These are phyloP conservation scores for Jatropha curcas DNA, from an alignment of 345 rosid species.

Conservation along the genomic window DNA sequence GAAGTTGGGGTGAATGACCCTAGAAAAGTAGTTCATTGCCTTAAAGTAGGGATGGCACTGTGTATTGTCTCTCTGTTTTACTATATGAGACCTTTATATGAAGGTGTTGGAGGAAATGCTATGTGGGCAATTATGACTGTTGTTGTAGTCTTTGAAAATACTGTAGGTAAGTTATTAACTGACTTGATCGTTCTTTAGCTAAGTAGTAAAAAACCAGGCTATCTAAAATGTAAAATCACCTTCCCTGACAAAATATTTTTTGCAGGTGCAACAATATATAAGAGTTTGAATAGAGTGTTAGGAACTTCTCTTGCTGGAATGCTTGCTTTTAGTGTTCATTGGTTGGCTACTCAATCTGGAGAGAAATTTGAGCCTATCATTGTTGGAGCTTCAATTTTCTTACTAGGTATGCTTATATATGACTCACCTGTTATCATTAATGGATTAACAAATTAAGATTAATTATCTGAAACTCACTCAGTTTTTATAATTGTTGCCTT, in stretches of 20 bases:
- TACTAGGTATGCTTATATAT: constrained; percentile 31
- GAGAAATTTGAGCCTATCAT: constrained; percentile 33
- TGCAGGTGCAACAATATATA: constrained; percentile 43
- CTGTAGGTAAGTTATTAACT: constrained; percentile 45
- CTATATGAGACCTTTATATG: constrained; percentile 46
- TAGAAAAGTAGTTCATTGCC: constrained; percentile 45
- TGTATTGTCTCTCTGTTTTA: constrained; percentile 39
- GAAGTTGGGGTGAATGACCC: constrained; percentile 39
- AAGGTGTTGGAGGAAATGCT: constrained; percentile 52
- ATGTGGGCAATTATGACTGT: constrained; percentile 65
- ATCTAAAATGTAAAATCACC: too few species aligned
- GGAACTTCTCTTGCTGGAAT: constrained; percentile 48
- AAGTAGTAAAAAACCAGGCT: too few species aligned
- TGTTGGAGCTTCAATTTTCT: constrained; percentile 42
- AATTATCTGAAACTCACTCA: too few species aligned
- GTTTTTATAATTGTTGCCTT: too few species aligned
- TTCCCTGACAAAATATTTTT: too few species aligned
- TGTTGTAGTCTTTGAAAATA: constrained; percentile 47
- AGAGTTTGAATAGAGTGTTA: constrained; percentile 43
- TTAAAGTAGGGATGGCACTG: constrained; percentile 49
- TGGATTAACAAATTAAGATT: too few species aligned
- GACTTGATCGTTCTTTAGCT: too few species aligned
- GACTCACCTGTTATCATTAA: neutral
- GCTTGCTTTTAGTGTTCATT: constrained; percentile 49
- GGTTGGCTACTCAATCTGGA: constrained; percentile 45